Evolutionary conservation across 1,284 basidiomycete genomes (phyloP), one percentile per base, ranked within the genome.

Genomic region (Malassezia caprae): DNA sequence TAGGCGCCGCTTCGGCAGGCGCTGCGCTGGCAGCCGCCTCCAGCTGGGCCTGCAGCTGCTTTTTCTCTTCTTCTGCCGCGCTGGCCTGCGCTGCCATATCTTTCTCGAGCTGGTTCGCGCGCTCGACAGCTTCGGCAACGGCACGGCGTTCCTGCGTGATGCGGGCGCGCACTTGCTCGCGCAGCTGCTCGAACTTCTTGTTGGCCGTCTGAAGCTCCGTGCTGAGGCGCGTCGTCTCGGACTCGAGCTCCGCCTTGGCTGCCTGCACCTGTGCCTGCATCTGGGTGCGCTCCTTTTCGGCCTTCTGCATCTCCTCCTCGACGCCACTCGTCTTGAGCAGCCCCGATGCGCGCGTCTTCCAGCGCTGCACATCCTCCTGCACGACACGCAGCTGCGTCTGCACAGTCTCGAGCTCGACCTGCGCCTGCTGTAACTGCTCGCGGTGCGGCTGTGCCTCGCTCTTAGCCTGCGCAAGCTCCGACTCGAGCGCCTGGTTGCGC

Each of bases 251-350:
- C 1, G 51, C 41, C 34, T 59, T 44, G 15, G 59, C 50, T 46
- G 60, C 62, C 2, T 63, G 53, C 39, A 65, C 54, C 48, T 62
- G 59, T 15, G 51, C 44, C 49, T 67, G 58, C 3, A 63, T 60
- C 24, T 64, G 59, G 4, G 59, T 61, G 5, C 64, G 62, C 58
- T 73, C 65, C 48, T 67, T 59, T 57, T 73, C 69, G 23, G 58
- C 64, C 55, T 65, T 65, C 41, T 72, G 62, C 30, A 74, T 58
- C 56, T 73, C 68, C 4, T 86, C 83, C 13, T 89, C 88, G 62
- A 88, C 84, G 48, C 88, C 86, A 65, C 90, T 86, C 67, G 89
- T 89, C 76, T 81, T 83, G 45, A 93, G 78, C 28, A 91, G 78
- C 56, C 87, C 85, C 24, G 82, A 76, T 62, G 88, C 88, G 12